Evolutionary conservation across 1,284 basidiomycete species (phyloP).

Genomic region (Ganoderma resinaceum): DNA sequence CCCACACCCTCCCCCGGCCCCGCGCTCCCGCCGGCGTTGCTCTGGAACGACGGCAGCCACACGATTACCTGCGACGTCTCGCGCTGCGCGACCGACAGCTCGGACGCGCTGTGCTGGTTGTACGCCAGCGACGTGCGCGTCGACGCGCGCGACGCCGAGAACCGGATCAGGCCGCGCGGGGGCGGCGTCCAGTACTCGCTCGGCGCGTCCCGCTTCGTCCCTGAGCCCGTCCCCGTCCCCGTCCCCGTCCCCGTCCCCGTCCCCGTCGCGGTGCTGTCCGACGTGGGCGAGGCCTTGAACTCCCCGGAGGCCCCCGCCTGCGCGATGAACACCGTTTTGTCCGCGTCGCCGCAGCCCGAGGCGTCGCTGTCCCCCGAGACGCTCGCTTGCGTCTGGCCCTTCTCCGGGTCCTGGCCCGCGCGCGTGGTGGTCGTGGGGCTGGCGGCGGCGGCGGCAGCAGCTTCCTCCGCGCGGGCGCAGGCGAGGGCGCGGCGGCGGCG

Average conservation of each 20-base stretch:
- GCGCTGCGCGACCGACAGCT: neutral
- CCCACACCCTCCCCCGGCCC: neutral
- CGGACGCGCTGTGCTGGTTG: neutral
- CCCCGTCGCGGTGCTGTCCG: neutral
- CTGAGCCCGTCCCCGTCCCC: neutral
- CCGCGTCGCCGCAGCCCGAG: neutral
- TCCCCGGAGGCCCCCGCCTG: neutral
- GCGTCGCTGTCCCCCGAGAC: neutral
- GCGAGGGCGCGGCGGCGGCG: neutral
- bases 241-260: neutral
- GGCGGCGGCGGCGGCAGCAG: neutral
- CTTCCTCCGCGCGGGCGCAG: neutral
- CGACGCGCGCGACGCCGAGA: neutral
- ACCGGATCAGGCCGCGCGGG: neutral
- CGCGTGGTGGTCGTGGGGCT: neutral
- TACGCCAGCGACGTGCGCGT: neutral
- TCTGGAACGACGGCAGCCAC: constrained; percentile 10
- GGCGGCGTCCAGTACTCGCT: neutral
- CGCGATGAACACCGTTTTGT: constrained; percentile 1
- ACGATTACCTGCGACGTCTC: constrained; percentile 1
- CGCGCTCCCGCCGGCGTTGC: neutral
- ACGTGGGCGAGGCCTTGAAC: neutral
- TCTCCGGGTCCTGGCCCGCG: neutral
- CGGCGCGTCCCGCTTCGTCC: neutral
- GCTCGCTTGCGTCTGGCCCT: neutral